A percentile compares a stretch with the other conserved stretches of the same genome.
Conservation (phyloP, 2,329 filamentous ascomycete species). For the Fusarium torreyae region DNA sequence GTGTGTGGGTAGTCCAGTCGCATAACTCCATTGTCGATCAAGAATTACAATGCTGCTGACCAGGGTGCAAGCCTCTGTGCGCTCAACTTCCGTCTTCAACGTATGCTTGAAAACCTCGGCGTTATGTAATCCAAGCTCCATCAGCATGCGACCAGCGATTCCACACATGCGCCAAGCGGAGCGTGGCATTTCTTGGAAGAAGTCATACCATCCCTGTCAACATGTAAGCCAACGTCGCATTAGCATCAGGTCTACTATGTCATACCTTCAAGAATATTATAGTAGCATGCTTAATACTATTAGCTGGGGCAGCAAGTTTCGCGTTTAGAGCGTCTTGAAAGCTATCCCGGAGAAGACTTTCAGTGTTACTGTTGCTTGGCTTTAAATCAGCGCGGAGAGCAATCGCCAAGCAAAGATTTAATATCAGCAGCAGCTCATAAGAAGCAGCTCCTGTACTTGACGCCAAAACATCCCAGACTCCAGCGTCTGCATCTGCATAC, state of each 20-base stretch:
- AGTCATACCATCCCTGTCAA: conserved; percentile 42
- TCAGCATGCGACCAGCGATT: conserved; percentile 45
- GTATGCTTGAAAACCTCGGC: conserved; percentile 44
- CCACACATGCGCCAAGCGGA: conserved; percentile 51
- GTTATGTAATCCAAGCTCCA: conserved; percentile 51
- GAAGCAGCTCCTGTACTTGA: conserved; percentile 20
- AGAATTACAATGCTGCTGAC: conserved; percentile 30
- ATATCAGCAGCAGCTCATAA: conserved; percentile 19
- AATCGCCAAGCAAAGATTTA: conserved; percentile 29
- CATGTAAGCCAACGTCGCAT: not conserved
- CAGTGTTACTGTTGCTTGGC: conserved; percentile 4
- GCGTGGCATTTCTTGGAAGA: conserved; percentile 45
- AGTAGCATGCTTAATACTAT: conserved; percentile 31
- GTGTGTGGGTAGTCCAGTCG: conserved; percentile 27
- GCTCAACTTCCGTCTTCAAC: conserved; percentile 16
- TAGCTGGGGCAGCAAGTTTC: conserved; percentile 31
- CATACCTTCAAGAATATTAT: conserved; percentile 35
- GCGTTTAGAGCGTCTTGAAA: conserved; percentile 36
- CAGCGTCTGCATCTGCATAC: conserved; percentile 27
- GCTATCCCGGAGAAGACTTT: conserved; percentile 22
- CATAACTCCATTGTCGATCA: conserved; percentile 34
- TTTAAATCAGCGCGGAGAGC: conserved; percentile 26
- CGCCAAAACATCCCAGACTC: conserved; percentile 26
- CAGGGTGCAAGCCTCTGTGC: conserved; percentile 21
- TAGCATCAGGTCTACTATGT: too few species aligned